Conservation (phyloP, 2,329 filamentous ascomycete species). For the Fusarium penzigii region DNA sequence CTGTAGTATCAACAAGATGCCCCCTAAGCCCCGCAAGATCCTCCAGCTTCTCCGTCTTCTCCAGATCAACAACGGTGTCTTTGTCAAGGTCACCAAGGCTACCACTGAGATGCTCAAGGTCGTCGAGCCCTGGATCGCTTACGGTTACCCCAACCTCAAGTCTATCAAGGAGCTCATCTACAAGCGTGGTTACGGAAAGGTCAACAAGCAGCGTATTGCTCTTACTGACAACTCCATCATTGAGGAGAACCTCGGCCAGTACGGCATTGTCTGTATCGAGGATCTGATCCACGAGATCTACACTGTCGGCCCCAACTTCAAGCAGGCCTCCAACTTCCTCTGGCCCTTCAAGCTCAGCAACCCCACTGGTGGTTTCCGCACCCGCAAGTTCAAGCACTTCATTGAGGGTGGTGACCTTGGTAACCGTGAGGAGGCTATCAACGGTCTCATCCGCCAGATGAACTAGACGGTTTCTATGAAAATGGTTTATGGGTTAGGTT, state of each 20-base stretch:
- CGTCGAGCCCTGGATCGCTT: slow-evolving; percentile 98
- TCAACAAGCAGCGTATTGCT: slow-evolving; percentile 96
- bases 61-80: slow-evolving; percentile 99
- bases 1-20: slow-evolving; percentile 98
- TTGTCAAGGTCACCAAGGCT: slow-evolving; percentile 96
- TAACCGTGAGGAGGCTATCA: slow-evolving; percentile 99
- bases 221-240: slow-evolving; percentile 98
- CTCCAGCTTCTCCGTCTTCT: slow-evolving; percentile 98
- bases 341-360: slow-evolving; percentile 99
- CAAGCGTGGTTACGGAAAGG: slow-evolving; percentile 99
- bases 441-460: slow-evolving; percentile 95
- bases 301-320: slow-evolving; percentile 99
- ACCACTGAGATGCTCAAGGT: slow-evolving; percentile 97
- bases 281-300: slow-evolving; percentile 99
- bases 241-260: slow-evolving; percentile 95
- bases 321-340: slow-evolving; percentile 98
- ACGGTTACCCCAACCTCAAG: slow-evolving; percentile 99
- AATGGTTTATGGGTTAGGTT: slow-evolving; percentile 30
- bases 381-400: slow-evolving; percentile 99
- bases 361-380: slow-evolving; percentile 93
- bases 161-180: slow-evolving; percentile 98
- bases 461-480: slow-evolving; percentile 63
- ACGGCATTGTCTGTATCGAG: slow-evolving; percentile 98
- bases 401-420: slow-evolving; percentile 98
- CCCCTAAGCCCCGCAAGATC: slow-evolving; percentile 99